Conservation (phyloP, 1,284 basidiomycete genomes). For the Ceratorhiza oryzae-sativae region DNA sequence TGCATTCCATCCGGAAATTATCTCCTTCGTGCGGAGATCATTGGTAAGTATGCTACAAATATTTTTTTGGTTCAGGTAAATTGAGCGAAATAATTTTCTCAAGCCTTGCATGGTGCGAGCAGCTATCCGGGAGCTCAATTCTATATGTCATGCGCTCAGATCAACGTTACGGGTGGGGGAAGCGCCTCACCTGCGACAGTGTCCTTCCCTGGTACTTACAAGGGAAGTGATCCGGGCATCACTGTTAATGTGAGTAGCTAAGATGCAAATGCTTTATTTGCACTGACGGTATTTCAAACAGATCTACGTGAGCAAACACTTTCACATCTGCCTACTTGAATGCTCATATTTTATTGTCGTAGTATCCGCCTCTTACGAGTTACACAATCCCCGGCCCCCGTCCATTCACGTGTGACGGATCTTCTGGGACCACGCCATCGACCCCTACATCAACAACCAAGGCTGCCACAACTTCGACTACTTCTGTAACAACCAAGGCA, state of each 20-base stretch:
- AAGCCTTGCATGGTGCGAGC: conserved; percentile 18
- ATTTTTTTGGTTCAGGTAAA: conserved; percentile 47
- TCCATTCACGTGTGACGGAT: conserved; percentile 49
- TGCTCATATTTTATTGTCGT: background rate
- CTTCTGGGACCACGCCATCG: conserved; percentile 50
- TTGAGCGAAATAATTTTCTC: conserved; percentile 12
- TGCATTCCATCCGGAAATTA: conserved; percentile 60
- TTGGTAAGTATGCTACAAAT: conserved; percentile 47
- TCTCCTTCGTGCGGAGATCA: conserved; percentile 61
- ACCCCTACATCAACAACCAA: conserved; percentile 54
- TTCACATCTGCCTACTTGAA: background rate
- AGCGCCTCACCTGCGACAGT: conserved; percentile 56
- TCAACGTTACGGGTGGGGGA: conserved; percentile 53
- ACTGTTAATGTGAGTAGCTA: conserved; percentile 51
- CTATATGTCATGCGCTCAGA: conserved; percentile 31
- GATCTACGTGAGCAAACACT: conserved; percentile 41
- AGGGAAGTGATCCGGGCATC: conserved; percentile 49
- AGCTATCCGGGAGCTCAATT: conserved; percentile 53
- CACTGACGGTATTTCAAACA: conserved; percentile 51
- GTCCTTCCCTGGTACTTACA: conserved; percentile 59
- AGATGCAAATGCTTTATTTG: conserved; percentile 49
- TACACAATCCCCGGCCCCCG: conserved; percentile 57
- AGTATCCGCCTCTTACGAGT: conserved; percentile 24
- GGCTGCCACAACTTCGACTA: conserved; percentile 49
- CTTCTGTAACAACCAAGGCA: conserved; percentile 50